Evolutionary conservation across 2,329 filamentous ascomycete species (phyloP).

Genomic region (Coniochaeta sp.): DNA sequence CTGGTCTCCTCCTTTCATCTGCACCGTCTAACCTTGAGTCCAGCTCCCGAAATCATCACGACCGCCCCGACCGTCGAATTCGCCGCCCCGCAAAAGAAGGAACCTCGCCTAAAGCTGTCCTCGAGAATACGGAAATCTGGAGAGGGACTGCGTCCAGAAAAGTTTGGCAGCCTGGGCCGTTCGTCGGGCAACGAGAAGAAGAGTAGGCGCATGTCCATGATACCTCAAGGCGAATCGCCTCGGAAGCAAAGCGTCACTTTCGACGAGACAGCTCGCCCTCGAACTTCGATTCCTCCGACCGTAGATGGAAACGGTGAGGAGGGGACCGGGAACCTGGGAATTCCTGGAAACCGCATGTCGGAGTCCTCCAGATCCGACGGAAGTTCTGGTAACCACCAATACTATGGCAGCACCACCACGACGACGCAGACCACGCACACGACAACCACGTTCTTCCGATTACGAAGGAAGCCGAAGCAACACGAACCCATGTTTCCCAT

Average conservation of each 20-base stretch:
- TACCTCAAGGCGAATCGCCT: conserved; percentile 26
- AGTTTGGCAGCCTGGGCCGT: conserved; percentile 8
- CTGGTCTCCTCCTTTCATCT: neutral
- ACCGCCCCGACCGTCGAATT: conserved; percentile 75
- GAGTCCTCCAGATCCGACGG: conserved; percentile 89
- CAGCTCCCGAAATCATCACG: conserved; percentile 74
- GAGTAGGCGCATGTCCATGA: conserved; percentile 33
- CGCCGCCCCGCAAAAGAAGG: conserved; percentile 44
- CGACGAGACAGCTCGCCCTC: conserved; percentile 51
- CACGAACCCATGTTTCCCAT: conserved; percentile 76
- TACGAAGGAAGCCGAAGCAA: conserved; percentile 70
- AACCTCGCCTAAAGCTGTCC: conserved; percentile 47
- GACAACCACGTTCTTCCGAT: conserved; percentile 70
- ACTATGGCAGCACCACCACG: conserved; percentile 51
- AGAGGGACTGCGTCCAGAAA: conserved; percentile 34
- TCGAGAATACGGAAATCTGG: conserved; percentile 45
- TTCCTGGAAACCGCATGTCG: conserved; percentile 60
- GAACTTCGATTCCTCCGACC: conserved; percentile 30
- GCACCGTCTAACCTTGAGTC: conserved; percentile 1
- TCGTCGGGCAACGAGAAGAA: conserved; percentile 24
- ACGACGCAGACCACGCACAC: conserved; percentile 58
- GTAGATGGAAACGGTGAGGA: conserved; percentile 49
- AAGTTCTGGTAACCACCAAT: conserved; percentile 62
- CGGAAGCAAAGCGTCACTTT: conserved; percentile 45
- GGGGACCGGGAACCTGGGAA: conserved; percentile 51